Evolutionary conservation across 1,284 basidiomycete species (phyloP), one percentile per base, ranked within the genome.

Genomic region (Rhodofomes roseus): DNA sequence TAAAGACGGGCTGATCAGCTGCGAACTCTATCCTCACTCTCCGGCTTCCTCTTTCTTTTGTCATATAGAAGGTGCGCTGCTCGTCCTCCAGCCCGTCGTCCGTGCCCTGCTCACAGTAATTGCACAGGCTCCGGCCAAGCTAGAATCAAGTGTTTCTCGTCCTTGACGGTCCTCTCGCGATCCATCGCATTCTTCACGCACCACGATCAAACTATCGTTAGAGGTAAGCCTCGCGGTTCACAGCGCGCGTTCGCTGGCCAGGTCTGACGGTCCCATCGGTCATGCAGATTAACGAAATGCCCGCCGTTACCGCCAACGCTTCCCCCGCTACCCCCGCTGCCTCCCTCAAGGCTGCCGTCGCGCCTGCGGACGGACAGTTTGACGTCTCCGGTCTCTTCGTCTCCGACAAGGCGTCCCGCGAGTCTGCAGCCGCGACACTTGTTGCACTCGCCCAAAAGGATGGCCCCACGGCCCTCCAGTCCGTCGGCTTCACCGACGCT

Each of bases 391-490:
- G 84, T 61, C 85, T 93, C 65, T 90, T 92, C 68, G 81, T 79
- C 65, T 76, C 86, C 66, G 91, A 92, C 78, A 91, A 90, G 76
- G 79, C 85, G 62, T 77, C 84, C 60, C 89, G 91, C 71, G 83
- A 85, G 54, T 78, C 87, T 60, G 87, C 92, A 46, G 87, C 84
- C 64, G 77, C 84, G 67, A 80, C 86, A 58, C 84, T 98, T 68
- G 89, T 85, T 68, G 82, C 86, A 60, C 77, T 84, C 71, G 85
- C 84, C 68, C 86, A 93, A 87, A 92, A 92, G 78, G 87, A 95
- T 66, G 95, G 95, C 72, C 90, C 94, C 65, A 77, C 87, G 65
- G 90, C 89, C 70, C 85, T 98, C 72, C 81, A 84, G 68, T 81
- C 87, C 68, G 80, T 89, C 64, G 91, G 86, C 68, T 92, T 97